Conservation (phyloP, 2,329 filamentous ascomycete genomes). For the Trichoderma pleuroti region DNA sequence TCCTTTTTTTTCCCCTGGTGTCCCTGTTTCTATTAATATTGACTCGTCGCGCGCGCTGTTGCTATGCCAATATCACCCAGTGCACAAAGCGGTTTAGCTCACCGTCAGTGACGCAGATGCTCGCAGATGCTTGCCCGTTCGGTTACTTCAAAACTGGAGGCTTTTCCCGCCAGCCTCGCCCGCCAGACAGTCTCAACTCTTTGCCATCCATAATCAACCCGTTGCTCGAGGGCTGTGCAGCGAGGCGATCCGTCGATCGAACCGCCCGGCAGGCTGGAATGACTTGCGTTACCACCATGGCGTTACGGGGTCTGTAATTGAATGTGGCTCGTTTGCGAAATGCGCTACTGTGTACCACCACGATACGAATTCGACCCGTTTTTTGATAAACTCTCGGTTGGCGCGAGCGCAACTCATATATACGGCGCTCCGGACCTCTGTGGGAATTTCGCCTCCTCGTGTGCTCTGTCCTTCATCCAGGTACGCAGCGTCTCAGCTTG, state of each 20-base stretch:
- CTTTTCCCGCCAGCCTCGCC: background rate
- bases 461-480: background rate
- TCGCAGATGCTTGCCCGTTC: background rate
- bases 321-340: constrained; percentile 5
- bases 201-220: background rate
- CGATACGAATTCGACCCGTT: constrained; percentile 1
- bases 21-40: constrained; percentile 14
- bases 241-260: background rate
- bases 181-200: background rate
- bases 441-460: background rate
- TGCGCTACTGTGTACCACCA: background rate
- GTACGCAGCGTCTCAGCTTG: background rate
- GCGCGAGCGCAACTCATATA: background rate
- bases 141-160: constrained; percentile 14
- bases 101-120: background rate
- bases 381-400: background rate
- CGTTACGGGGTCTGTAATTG: background rate
- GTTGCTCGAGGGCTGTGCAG: constrained; percentile 2
- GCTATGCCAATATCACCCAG: constrained; percentile 12
- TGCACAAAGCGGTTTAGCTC: constrained; percentile 4
- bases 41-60: constrained; percentile 5
- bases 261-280: background rate
- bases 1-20: background rate
- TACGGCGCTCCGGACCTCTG: background rate
- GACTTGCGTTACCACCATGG: background rate